Conservation (phyloP, 2,329 filamentous ascomycete genomes). For the Colletotrichum sp. region DNA sequence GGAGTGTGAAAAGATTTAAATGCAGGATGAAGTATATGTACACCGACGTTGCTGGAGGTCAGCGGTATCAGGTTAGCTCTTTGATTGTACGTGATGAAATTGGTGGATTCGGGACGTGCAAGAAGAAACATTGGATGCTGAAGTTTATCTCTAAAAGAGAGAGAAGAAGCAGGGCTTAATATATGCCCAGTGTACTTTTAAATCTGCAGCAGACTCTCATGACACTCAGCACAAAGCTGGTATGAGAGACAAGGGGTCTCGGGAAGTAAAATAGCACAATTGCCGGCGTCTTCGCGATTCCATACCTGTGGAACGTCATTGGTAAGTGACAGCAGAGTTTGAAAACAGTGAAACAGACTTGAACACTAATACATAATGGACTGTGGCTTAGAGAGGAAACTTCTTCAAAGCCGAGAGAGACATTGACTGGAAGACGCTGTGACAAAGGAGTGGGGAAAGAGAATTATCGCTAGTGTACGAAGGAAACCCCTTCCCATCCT, state of each 20-base stretch:
- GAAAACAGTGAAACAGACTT: too few species aligned
- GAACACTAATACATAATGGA: too few species aligned
- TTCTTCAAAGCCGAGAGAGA: too few species aligned
- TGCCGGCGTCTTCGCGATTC: not conserved
- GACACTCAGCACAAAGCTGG: not conserved
- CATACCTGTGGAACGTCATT: not conserved
- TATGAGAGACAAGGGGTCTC: not conserved
- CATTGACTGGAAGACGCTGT: too few species aligned
- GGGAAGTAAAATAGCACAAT: not conserved
- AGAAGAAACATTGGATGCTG: not conserved
- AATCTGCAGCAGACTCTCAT: not conserved
- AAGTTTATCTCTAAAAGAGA: too few species aligned
- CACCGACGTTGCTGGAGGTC: not conserved
- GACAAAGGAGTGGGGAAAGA: too few species aligned
- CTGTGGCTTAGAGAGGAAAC: too few species aligned
- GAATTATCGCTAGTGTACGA: too few species aligned
- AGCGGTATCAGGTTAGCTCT: not conserved
- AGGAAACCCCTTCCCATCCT: too few species aligned
- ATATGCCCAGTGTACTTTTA: too few species aligned
- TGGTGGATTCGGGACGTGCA: not conserved
- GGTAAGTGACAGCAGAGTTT: too few species aligned
- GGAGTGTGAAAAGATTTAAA: not conserved
- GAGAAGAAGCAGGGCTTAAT: too few species aligned
- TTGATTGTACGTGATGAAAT: rapidly evolving
- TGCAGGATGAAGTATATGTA: not conserved